Conservation (phyloP, 1,284 basidiomycete genomes). For the Puccinia brachypodii region DNA sequence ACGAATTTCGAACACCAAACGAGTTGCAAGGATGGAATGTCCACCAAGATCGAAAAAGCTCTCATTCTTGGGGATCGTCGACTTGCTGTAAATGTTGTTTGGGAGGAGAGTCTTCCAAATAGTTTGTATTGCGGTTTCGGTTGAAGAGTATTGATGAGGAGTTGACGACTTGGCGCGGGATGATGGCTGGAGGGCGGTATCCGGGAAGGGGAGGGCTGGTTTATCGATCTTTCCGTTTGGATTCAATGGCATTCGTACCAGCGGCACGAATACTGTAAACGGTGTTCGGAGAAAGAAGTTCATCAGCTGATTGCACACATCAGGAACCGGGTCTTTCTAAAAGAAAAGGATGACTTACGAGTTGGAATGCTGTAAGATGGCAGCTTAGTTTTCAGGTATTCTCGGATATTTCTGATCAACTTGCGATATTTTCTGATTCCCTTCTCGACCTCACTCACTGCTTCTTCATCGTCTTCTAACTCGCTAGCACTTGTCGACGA, state of each 20-base stretch:
- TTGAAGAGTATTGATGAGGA: constrained; percentile 63
- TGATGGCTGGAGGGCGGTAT: constrained; percentile 74
- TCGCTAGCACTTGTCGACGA: constrained; percentile 68
- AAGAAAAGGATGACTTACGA: constrained; percentile 61
- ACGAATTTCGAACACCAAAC: constrained; percentile 94
- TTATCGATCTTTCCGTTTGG: constrained; percentile 99
- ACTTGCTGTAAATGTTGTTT: constrained; percentile 64
- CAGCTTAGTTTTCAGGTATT: constrained; percentile 94
- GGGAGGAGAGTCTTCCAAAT: constrained; percentile 85
- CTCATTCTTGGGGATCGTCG: constrained; percentile 81
- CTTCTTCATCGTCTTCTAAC: constrained; percentile 64
- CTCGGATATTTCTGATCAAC: constrained; percentile 89
- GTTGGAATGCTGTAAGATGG: constrained; percentile 90
- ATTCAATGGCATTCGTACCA: constrained; percentile 93
- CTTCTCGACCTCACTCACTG: constrained; percentile 64
- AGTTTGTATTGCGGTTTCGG: constrained; percentile 74
- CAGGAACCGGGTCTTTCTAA: background rate
- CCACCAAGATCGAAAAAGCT: constrained; percentile 99
- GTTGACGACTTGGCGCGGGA: constrained; percentile 56
- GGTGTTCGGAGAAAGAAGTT: background rate
- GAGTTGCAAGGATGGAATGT: constrained; percentile 95
- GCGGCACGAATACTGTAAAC: constrained; percentile 82
- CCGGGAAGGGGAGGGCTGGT: constrained; percentile 96
- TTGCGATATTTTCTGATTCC: constrained; percentile 79
- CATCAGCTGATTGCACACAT: constrained; percentile 16